These are phyloP conservation scores for Chrysochromulina parva DNA, from an alignment of 78 protist species.

Conservation along the genomic window DNA sequence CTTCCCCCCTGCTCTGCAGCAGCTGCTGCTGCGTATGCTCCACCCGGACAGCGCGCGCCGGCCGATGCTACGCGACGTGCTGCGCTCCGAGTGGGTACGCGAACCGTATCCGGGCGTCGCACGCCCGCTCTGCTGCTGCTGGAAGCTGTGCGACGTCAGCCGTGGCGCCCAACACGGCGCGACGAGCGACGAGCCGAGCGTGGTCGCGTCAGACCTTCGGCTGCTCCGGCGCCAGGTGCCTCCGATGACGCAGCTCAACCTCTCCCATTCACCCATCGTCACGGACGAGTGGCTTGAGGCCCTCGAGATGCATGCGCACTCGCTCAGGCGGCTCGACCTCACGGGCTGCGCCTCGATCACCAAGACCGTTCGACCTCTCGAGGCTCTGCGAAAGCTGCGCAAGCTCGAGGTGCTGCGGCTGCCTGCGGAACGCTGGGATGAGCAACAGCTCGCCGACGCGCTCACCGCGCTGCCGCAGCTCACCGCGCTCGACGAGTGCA, in stretches of 20 bases:
- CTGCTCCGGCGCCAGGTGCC: not conserved
- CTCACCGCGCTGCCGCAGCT: not conserved
- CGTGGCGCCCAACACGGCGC: not conserved
- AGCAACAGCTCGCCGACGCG: not conserved
- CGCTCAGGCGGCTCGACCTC: not conserved
- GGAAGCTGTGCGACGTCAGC: not conserved
- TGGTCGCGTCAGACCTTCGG: not conserved
- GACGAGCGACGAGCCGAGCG: not conserved
- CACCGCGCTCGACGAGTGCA: not conserved
- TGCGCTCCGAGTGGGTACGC: not conserved
- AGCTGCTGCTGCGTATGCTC: not conserved
- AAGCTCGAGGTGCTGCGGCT: not conserved
- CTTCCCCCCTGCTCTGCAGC: not conserved
- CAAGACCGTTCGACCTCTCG: not conserved
- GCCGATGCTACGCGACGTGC: not conserved
- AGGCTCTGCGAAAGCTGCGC: not conserved
- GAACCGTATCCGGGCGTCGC: not conserved
- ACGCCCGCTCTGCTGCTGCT: conserved; percentile 12
- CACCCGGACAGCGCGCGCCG: not conserved
- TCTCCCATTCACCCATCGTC: not conserved
- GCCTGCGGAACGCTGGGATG: not conserved
- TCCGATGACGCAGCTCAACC: not conserved
- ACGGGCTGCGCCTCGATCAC: not conserved
- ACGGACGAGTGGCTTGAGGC: conserved; percentile 28
- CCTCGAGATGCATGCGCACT: not conserved